phyloP scores from a whole-genome alignment of 2,329 filamentous ascomycete species.

The Bipolaris victoriae region DNA sequence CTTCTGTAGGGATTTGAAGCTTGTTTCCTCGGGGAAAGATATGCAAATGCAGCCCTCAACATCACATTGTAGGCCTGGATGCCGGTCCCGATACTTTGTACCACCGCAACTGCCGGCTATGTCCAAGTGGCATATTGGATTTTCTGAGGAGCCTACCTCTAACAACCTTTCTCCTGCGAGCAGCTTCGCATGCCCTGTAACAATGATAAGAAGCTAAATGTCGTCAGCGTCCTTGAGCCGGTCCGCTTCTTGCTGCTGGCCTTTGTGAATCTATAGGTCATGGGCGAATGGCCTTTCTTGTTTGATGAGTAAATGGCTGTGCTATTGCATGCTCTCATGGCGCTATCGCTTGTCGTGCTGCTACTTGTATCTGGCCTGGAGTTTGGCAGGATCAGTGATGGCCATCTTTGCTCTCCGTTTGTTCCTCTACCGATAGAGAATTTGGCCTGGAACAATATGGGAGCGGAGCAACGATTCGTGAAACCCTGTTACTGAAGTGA shows the following conservation, averaged over 20 bases:
- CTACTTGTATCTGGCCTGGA: constrained; percentile 5
- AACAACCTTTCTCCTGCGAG: constrained; percentile 37
- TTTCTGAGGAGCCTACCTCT: constrained; percentile 41
- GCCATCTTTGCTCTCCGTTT: not conserved
- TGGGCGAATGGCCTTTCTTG: constrained; percentile 1
- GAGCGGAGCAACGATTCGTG: not conserved
- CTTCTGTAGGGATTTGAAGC: constrained; percentile 60
- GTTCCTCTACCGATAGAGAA: not conserved
- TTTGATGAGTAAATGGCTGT: constrained; percentile 6
- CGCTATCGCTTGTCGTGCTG: constrained; percentile 11
- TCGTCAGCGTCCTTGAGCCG: constrained; percentile 9
- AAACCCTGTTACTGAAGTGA: not conserved
- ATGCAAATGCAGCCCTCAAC: constrained; percentile 66
- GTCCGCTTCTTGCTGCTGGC: not conserved
- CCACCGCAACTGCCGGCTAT: constrained; percentile 56
- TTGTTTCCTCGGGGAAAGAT: constrained; percentile 65
- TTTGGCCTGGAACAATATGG: not conserved
- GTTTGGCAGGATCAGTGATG: not conserved
- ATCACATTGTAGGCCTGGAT: constrained; percentile 61
- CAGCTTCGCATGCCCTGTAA: constrained; percentile 4
- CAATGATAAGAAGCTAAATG: constrained; percentile 12
- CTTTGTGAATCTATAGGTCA: constrained; percentile 5
- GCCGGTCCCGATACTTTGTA: constrained; percentile 58
- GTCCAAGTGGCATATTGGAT: constrained; percentile 52
- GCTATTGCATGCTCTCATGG: constrained; percentile 7